These are phyloP conservation scores for Polygonum maritimum DNA, from an alignment of 148 eudicot genomes.

Conservation along the genomic window DNA sequence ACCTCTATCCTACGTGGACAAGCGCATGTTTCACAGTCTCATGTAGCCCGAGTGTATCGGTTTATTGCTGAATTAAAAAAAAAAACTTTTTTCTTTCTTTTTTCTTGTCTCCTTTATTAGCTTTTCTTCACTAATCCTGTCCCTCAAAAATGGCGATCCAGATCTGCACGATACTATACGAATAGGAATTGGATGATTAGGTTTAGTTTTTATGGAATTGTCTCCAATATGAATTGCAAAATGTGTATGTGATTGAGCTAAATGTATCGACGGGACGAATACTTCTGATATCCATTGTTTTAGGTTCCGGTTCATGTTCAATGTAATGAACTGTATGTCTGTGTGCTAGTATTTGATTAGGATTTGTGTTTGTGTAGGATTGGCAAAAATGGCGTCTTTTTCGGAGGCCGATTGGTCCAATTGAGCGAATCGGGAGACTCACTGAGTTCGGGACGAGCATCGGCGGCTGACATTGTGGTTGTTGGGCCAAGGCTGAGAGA, in stretches of 20 bases:
- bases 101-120: too few relatives aligned
- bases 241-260: neutral
- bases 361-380: slow-evolving; percentile 22
- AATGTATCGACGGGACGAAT: neutral
- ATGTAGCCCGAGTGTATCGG: too few relatives aligned
- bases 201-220: neutral
- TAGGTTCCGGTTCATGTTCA: neutral
- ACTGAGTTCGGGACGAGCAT: slow-evolving; percentile 16
- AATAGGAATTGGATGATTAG: neutral
- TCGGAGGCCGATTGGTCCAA: slow-evolving; percentile 89
- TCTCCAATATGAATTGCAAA: neutral
- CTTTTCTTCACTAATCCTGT: too few relatives aligned
- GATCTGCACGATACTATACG: neutral
- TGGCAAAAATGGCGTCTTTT: slow-evolving; percentile 79
- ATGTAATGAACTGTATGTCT: neutral
- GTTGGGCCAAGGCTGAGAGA: slow-evolving; percentile 19
- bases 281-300: neutral
- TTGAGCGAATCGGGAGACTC: slow-evolving; percentile 28
- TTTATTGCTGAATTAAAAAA: too few relatives aligned
- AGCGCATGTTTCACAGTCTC: too few relatives aligned
- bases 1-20: too few relatives aligned
- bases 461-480: neutral
- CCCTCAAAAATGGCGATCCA: too few relatives aligned
- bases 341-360: neutral
- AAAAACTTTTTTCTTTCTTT: too few relatives aligned